phyloP scores from a whole-genome alignment of 164 flowering plant genomes.

The Protea cynaroides region DNA sequence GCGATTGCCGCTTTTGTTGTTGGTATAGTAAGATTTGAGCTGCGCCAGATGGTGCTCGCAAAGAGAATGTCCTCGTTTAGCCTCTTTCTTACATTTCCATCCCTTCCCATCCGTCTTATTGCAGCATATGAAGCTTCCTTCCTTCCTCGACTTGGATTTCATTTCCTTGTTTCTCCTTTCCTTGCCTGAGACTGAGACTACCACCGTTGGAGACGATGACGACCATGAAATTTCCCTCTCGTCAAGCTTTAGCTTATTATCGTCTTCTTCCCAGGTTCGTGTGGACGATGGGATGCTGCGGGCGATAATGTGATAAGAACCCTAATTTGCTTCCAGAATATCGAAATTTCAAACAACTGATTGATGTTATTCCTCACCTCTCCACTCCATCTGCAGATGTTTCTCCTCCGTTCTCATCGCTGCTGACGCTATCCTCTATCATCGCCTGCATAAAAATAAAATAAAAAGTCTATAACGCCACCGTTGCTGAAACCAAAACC shows the following conservation, averaged over 20 bases:
- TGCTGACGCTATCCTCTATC: not conserved
- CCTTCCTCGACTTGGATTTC: too few relatives aligned
- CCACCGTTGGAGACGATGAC: not conserved
- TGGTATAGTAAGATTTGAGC: slow-evolving; percentile 18
- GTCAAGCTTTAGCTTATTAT: too few relatives aligned
- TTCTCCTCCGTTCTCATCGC: not conserved
- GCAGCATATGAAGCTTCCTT: not conserved
- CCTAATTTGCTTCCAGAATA: not conserved
- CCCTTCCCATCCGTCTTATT: slow-evolving; percentile 3
- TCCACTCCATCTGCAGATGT: not conserved
- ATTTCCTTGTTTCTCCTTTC: too few relatives aligned
- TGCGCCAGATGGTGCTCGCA: not conserved
- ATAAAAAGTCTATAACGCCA: not conserved
- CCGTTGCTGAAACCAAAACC: not conserved
- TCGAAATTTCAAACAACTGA: not conserved
- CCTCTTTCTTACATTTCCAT: not conserved
- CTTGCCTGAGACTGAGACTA: not conserved
- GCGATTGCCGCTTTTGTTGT: not conserved
- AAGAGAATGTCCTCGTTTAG: not conserved
- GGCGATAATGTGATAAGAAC: not conserved
- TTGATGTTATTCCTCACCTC: not conserved
- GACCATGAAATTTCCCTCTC: not conserved
- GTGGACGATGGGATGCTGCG: too few relatives aligned
- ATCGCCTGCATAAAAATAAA: not conserved
- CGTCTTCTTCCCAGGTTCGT: too few relatives aligned